These are phyloP conservation scores for Bondarzewia mesenterica DNA, from an alignment of 1,284 basidiomycete species.

Conservation along the genomic window DNA sequence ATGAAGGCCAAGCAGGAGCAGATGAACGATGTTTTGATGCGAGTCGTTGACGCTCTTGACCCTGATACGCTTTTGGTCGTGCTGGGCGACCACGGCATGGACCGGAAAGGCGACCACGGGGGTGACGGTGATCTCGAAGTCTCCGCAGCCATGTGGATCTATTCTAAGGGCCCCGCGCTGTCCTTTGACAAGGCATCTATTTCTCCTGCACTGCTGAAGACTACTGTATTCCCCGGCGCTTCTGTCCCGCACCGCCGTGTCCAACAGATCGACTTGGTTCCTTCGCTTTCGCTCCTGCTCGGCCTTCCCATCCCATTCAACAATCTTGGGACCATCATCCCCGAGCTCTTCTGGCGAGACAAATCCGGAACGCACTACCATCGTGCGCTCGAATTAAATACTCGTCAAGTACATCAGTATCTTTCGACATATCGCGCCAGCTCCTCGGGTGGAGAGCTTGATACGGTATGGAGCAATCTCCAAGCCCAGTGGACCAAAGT, in stretches of 20 bases:
- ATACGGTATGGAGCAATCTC: slow-evolving; percentile 48
- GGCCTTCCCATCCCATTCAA: slow-evolving; percentile 94
- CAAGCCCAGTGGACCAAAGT: slow-evolving; percentile 35
- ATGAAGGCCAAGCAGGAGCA: slow-evolving; percentile 84
- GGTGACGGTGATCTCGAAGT: slow-evolving; percentile 88
- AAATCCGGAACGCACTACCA: slow-evolving; percentile 20
- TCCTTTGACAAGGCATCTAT: slow-evolving; percentile 24
- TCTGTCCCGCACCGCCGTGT: slow-evolving; percentile 53
- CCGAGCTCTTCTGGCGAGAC: slow-evolving; percentile 69
- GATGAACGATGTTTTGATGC: slow-evolving; percentile 76
- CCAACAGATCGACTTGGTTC: slow-evolving; percentile 93
- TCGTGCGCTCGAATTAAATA: slow-evolving; percentile 67
- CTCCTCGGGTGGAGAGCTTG: slow-evolving; percentile 65
- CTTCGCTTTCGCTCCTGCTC: slow-evolving; percentile 84
- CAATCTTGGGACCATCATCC: slow-evolving; percentile 87
- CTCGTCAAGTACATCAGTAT: slow-evolving; percentile 73
- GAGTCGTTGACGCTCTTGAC: slow-evolving; percentile 62
- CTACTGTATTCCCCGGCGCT: slow-evolving; percentile 56
- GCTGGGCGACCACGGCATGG: slow-evolving; percentile 98
- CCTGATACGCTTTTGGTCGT: slow-evolving; percentile 87
- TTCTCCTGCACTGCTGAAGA: slow-evolving; percentile 42
- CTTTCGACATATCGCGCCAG: slow-evolving; percentile 69
- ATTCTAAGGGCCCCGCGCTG: slow-evolving; percentile 61
- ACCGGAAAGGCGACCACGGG: slow-evolving; percentile 90
- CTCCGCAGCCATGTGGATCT: slow-evolving; percentile 86